Conservation (phyloP, 805 yeast genomes). For the Saccharomycopsis lassenensis region DNA sequence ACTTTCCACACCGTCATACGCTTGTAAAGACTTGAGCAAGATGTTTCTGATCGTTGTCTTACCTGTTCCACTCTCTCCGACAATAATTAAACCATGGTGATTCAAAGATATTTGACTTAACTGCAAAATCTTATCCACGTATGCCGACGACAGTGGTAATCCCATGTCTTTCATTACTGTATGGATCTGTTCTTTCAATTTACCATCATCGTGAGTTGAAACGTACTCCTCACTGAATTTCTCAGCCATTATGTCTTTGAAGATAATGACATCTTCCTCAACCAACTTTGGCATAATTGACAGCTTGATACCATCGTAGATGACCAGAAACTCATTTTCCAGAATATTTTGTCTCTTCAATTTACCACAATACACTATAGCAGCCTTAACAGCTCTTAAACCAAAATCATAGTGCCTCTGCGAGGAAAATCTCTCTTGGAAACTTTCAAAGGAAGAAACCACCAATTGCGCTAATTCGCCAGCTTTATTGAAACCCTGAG, state of each 20-base stretch:
- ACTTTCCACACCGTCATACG: constrained; percentile 27
- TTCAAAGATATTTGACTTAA: constrained; percentile 46
- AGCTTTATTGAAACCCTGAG: constrained; percentile 58
- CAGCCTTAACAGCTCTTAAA: constrained; percentile 64
- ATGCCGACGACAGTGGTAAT: constrained; percentile 26
- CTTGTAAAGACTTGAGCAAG: constrained; percentile 34
- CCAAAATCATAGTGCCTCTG: constrained; percentile 90
- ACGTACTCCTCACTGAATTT: constrained; percentile 24
- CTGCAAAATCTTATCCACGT: constrained; percentile 50
- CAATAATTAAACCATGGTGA: constrained; percentile 73
- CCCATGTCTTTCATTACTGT: constrained; percentile 26
- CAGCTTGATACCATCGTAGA: constrained; percentile 45
- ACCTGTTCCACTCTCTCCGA: constrained; percentile 70
- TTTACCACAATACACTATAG: constrained; percentile 47
- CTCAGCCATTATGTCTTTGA: constrained; percentile 21
- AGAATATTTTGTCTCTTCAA: constrained; percentile 25
- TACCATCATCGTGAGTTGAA: constrained; percentile 21
- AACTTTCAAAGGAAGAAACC: constrained; percentile 41
- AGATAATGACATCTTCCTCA: constrained; percentile 36
- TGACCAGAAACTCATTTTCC: constrained; percentile 24
- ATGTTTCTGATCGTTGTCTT: constrained; percentile 47
- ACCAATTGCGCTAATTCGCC: constrained; percentile 33
- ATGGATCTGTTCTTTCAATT: constrained; percentile 23
- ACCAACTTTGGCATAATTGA: constrained; percentile 61
- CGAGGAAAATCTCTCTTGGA: constrained; percentile 31